phyloP scores from a whole-genome alignment of 805 yeast genomes.

The Vanderwaltozyma yarrowii region DNA sequence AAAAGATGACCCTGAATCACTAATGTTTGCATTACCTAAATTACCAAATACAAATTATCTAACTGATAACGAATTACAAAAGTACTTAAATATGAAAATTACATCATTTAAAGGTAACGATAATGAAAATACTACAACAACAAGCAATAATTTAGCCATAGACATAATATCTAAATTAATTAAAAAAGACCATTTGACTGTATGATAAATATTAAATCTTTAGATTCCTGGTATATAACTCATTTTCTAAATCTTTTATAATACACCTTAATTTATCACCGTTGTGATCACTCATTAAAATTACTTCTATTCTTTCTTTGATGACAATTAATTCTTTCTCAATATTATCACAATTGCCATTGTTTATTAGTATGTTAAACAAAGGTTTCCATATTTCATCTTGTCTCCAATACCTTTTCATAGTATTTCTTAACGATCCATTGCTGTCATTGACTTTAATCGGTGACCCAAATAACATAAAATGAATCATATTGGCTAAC shows the following conservation, averaged over 20 bases:
- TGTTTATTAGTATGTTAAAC: conserved; percentile 55
- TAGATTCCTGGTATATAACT: conserved; percentile 6
- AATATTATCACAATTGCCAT: conserved; percentile 26
- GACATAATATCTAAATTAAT: background rate
- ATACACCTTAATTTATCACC: conserved; percentile 24
- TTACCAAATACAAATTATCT: conserved; percentile 37
- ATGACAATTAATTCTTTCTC: conserved; percentile 1
- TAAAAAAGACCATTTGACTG: no score
- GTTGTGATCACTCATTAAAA: conserved; percentile 6
- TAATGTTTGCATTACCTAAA: conserved; percentile 63
- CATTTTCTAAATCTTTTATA: conserved; percentile 32
- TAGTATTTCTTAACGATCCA: conserved; percentile 30
- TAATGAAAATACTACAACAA: background rate
- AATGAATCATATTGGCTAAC: conserved; percentile 62
- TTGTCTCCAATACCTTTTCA: conserved; percentile 69
- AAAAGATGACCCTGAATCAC: conserved; percentile 40
- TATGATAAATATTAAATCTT: no score
- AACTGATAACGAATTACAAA: background rate
- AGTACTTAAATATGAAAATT: no score
- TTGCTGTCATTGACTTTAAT: conserved; percentile 36
- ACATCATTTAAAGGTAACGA: no score
- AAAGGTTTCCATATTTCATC: conserved; percentile 55
- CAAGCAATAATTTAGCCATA: background rate
- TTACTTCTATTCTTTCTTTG: conserved; percentile 8
- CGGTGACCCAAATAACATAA: conserved; percentile 58